Conservation (phyloP, 2,329 filamentous ascomycete species). For the Fusarium anguioides region DNA sequence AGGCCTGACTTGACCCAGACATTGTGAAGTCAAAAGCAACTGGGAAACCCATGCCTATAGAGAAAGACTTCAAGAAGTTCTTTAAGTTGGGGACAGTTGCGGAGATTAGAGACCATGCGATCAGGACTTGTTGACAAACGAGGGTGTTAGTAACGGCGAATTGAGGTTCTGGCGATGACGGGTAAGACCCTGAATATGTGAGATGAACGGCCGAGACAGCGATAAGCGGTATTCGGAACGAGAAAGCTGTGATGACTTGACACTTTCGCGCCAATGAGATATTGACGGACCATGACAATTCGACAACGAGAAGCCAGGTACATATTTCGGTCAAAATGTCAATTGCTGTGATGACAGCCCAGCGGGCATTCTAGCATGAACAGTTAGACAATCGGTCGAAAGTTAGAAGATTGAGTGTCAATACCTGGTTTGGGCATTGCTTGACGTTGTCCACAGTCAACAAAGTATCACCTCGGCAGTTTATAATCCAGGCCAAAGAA, state of each 20-base stretch:
- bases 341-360: conserved; percentile 22
- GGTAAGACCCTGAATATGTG: conserved; percentile 3
- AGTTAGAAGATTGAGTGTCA: neutral
- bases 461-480: conserved; percentile 8
- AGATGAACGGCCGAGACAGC: conserved; percentile 32
- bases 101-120: conserved; percentile 36
- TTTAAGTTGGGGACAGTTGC: conserved; percentile 37
- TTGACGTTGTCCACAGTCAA: conserved; percentile 14
- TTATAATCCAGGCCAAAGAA: conserved; percentile 17
- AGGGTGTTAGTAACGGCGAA: conserved; percentile 31
- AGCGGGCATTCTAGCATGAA: conserved; percentile 10
- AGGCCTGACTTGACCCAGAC: conserved; percentile 1
- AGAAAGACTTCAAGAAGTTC: conserved; percentile 39
- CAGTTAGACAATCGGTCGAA: neutral
- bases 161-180: conserved; percentile 24
- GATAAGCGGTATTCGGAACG: conserved; percentile 39
- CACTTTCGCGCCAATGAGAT: conserved; percentile 27
- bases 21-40: conserved; percentile 20
- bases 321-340: conserved; percentile 29
- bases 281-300: conserved; percentile 29
- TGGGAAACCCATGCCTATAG: conserved; percentile 38
- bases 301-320: conserved; percentile 22
- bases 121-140: conserved; percentile 30
- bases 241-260: conserved; percentile 34
- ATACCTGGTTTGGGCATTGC: conserved; percentile 32